phyloP scores from a whole-genome alignment of 805 yeast species.

The Schwanniomyces occidentalis region DNA sequence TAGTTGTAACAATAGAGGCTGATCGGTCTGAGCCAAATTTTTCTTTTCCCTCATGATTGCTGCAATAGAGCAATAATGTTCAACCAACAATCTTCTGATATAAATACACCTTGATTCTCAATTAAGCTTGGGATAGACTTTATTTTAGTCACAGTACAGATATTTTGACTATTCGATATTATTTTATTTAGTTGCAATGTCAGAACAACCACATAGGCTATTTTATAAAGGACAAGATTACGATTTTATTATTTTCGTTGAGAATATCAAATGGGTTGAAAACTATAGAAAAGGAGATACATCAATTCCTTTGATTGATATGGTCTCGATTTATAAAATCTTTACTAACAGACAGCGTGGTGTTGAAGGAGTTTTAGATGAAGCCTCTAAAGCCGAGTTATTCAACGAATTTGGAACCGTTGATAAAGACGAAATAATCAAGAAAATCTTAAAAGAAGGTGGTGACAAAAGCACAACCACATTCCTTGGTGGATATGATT shows the following conservation, averaged over 20 bases:
- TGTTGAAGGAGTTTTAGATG: slow-evolving; percentile 66
- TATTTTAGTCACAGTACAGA: neutral
- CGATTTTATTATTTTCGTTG: slow-evolving; percentile 69
- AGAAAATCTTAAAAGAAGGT: slow-evolving; percentile 62
- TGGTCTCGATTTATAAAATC: slow-evolving; percentile 66
- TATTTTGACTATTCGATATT: neutral
- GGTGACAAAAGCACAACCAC: slow-evolving; percentile 39
- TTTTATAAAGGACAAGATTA: slow-evolving; percentile 64
- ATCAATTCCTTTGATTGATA: slow-evolving; percentile 57
- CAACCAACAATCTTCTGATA: no score
- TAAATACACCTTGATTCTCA: no score
- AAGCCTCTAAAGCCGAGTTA: slow-evolving; percentile 66
- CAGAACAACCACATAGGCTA: slow-evolving; percentile 39
- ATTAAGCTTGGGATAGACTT: no score
- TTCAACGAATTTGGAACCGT: slow-evolving; percentile 68
- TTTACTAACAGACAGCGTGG: slow-evolving; percentile 66
- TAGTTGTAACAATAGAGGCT: no score
- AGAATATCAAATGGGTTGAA: slow-evolving; percentile 49
- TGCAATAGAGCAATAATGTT: neutral
- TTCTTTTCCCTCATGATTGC: slow-evolving; percentile 1
- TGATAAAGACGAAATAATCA: slow-evolving; percentile 56
- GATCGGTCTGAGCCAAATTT: no score
- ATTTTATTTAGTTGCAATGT: slow-evolving; percentile 11
- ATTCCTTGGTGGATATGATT: slow-evolving; percentile 19
- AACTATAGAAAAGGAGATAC: slow-evolving; percentile 52